Base-by-base conservation (phyloP, 1,284 basidiomycete species). In the Cutaneotrichosporon sp. region DNA sequence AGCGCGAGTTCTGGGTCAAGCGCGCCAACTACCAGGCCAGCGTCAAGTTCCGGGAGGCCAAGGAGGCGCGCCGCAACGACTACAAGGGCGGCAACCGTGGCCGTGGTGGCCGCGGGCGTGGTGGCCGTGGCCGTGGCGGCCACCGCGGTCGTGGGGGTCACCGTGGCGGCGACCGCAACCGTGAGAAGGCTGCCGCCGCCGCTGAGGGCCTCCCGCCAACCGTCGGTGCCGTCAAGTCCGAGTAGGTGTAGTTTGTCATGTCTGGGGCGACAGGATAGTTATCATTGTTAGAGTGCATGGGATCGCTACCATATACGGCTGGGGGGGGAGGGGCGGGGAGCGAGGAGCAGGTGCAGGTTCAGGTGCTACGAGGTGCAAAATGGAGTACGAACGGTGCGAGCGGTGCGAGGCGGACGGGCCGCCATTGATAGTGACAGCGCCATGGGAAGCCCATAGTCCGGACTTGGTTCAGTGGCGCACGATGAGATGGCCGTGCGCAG, bases 1-100 rank as follows among this genome's bases (percentile, higher is more conserved):
- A 90, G 49, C 83, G 93, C 57, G 88, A 87, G 69, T 89, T 91
- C 76, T 88, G 88, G 71, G 89, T 92, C 68, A 84, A 87, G 11
- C 87, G 88, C 20, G 86, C 86, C 68, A 84, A 82, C 67, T 85
- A 80, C 76, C 80, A 83, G 60, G 84, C 80, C 14, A 76, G 77
- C 51, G 76, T 77, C 59, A 78, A 82, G 38, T 74, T 80, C 56
- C 71, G 87, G 72, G 80, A 82, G 27, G 88, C 88, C 57, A 87
- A 88, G 46, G 55, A 57, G 33, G 29, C 45, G 22, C 31, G 46
- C 33, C 36, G 25, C 16, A 16, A 16, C 46, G 31, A 25, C 7
- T 31, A 27, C 33, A 49, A 49, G 55, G 49, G 50, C 13, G 31
- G 52, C 13, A n/a, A n/a, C 13, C 36, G 72, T 16, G 70, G 70